Conservation (phyloP, 2,329 filamentous ascomycete species). For the Trichoderma breve region DNA sequence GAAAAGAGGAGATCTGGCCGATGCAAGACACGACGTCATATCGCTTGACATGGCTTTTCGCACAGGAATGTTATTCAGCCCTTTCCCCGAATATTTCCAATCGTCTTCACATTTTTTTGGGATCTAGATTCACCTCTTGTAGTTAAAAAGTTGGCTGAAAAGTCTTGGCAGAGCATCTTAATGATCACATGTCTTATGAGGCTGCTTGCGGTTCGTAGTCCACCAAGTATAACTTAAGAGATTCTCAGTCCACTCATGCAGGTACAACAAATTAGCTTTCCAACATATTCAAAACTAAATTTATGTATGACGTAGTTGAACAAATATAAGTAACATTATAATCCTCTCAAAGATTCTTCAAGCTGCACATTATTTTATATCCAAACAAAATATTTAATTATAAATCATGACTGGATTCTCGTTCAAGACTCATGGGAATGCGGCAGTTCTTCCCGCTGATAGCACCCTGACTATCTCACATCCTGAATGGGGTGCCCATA, state of each 20-base stretch:
- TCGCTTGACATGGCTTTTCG: neutral
- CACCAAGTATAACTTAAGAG: neutral
- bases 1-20: neutral
- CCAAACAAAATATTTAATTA: neutral
- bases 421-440: neutral
- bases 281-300: neutral
- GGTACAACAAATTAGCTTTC: neutral
- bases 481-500: neutral
- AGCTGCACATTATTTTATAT: neutral
- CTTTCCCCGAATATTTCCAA: neutral
- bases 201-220: neutral
- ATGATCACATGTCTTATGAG: neutral
- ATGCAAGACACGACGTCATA: neutral
- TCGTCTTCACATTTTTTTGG: neutral
- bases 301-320: neutral
- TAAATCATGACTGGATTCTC: neutral
- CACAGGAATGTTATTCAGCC: neutral
- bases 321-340: neutral
- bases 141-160: neutral
- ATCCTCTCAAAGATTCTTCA: neutral
- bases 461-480: neutral
- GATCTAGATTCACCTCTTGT: neutral
- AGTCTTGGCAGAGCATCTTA: neutral
- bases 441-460: neutral
- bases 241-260: neutral